Conservation (phyloP, 75 land plant species). For the Isoetes taiwanensis region DNA sequence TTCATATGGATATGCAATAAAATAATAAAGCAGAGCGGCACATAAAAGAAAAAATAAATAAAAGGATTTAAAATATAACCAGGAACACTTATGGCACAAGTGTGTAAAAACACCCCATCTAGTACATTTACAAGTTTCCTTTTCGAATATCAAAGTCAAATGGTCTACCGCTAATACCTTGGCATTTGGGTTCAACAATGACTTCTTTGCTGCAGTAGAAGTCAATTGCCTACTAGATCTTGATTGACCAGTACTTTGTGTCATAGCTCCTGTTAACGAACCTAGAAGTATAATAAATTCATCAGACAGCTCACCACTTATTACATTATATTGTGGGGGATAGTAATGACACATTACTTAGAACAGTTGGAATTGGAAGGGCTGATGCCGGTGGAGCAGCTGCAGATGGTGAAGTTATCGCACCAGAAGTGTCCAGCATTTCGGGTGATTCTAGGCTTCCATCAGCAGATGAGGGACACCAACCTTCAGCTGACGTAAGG, state of each 20-base stretch:
- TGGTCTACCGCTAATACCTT: slow-evolving; percentile 26
- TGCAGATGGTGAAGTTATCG: neutral
- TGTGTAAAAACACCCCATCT: too few relatives aligned
- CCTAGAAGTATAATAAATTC: neutral
- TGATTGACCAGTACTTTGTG: neutral
- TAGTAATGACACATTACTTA: too few relatives aligned
- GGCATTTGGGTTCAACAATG: slow-evolving; percentile 28
- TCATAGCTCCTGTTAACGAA: neutral
- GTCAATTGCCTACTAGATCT: neutral
- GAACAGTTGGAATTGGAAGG: slow-evolving; percentile 17
- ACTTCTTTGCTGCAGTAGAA: slow-evolving; percentile 11
- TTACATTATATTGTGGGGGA: too few relatives aligned
- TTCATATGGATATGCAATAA: neutral
- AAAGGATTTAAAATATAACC: too few relatives aligned
- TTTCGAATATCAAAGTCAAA: too few relatives aligned
- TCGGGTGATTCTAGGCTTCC: neutral
- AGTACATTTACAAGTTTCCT: too few relatives aligned
- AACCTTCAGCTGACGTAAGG: neutral
- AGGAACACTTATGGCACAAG: too few relatives aligned
- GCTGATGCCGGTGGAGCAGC: slow-evolving; percentile 24
- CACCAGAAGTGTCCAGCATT: neutral
- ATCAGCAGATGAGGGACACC: neutral
- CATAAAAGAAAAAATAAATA: neutral
- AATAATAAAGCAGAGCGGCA: neutral
- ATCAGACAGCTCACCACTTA: too few relatives aligned